Percentiles rank a stretch among this genome's conserved stretches.
Conservation (phyloP, 441 rosid genomes). For the Erysimum pusillum region DNA sequence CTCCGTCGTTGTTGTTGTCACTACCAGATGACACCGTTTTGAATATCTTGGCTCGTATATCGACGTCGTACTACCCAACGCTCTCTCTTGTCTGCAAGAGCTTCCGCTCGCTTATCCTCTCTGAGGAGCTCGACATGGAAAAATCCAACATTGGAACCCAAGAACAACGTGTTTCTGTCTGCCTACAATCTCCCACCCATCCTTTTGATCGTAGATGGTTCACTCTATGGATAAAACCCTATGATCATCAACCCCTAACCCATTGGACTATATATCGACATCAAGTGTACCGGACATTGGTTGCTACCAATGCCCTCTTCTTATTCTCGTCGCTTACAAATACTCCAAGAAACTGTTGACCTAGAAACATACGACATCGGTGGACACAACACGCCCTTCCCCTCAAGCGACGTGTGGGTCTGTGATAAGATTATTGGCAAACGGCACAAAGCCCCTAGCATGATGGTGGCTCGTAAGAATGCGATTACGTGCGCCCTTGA, state of each 20-base stretch:
- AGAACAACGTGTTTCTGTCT: constrained; percentile 52
- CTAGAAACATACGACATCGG: constrained; percentile 59
- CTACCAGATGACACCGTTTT: constrained; percentile 64
- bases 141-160: constrained; percentile 53
- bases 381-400: constrained; percentile 57
- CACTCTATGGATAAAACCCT: constrained; percentile 43
- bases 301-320: constrained; percentile 57
- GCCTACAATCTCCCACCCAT: constrained; percentile 48
- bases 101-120: constrained; percentile 58
- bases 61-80: constrained; percentile 56
- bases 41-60: constrained; percentile 64
- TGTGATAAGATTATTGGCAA: constrained; percentile 61
- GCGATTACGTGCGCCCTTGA: constrained; percentile 60
- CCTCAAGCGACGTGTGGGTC: constrained; percentile 63
- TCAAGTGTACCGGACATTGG: constrained; percentile 14
- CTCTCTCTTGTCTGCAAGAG: constrained; percentile 66
- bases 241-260: too few relatives aligned
- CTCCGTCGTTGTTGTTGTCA: constrained; percentile 50
- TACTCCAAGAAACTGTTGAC: constrained; percentile 53
- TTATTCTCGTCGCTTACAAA: constrained; percentile 49
- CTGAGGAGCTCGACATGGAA: constrained; percentile 54
- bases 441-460: constrained; percentile 56
- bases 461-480: constrained; percentile 66
- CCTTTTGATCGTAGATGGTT: constrained; percentile 49
- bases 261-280: not conserved